Percentiles rank a stretch among this genome's conserved stretches.
phyloP scores from a whole-genome alignment of 2,329 filamentous ascomycete genomes.

The Talaromyces sp. region DNA sequence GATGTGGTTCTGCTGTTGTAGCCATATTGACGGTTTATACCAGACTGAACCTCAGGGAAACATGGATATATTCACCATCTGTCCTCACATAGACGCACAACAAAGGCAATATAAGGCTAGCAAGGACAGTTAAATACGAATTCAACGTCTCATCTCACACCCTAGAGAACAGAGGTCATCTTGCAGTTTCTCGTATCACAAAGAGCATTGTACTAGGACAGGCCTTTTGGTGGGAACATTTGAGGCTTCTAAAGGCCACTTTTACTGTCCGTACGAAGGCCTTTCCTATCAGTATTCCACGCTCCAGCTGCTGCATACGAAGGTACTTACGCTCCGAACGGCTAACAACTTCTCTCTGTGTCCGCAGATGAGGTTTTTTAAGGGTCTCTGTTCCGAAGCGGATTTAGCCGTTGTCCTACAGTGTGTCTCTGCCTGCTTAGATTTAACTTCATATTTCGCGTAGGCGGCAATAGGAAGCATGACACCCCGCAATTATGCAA shows the following conservation, averaged over 20 bases:
- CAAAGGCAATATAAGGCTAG: neutral
- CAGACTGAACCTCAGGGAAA: neutral
- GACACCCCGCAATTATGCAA: neutral
- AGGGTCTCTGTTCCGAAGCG: neutral
- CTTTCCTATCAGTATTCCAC: neutral
- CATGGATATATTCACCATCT: neutral
- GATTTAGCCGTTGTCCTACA: neutral
- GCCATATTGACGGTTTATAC: neutral
- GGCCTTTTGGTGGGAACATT: neutral
- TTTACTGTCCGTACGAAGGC: neutral
- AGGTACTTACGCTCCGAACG: neutral
- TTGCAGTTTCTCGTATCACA: neutral
- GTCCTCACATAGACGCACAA: neutral
- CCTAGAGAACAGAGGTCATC: neutral
- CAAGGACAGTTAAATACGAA: neutral
- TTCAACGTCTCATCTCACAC: too few relatives aligned
- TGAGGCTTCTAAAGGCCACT: neutral
- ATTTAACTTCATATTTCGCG: neutral
- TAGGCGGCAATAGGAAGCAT: neutral
- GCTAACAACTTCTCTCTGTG: neutral
- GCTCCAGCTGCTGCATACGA: neutral
- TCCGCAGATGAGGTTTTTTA: neutral
- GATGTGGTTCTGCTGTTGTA: neutral
- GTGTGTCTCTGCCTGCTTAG: neutral
- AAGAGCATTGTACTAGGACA: neutral